Evolutionary conservation across 345 rosid genomes (phyloP).

Genomic region (Populus alba): DNA sequence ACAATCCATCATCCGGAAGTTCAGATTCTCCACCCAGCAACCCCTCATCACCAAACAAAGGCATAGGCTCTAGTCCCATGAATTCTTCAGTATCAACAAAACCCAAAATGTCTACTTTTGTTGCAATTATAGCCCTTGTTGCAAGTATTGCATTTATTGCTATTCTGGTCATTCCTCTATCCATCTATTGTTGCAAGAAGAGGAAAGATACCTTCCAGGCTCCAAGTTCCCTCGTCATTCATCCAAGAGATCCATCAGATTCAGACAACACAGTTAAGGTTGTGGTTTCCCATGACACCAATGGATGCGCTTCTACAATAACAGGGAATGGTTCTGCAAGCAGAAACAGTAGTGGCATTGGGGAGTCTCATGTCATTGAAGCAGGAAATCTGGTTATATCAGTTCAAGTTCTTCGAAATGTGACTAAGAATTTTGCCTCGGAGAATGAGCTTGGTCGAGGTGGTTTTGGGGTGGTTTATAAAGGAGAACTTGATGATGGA

Average conservation of each 20-base stretch:
- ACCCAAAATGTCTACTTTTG: slow-evolving; percentile 28
- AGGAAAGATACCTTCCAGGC: slow-evolving; percentile 27
- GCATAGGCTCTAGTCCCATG: slow-evolving; percentile 21
- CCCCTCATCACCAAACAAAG: slow-evolving; percentile 13
- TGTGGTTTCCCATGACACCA: slow-evolving; percentile 47
- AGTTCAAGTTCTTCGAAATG: slow-evolving; percentile 71
- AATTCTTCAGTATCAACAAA: slow-evolving; percentile 27
- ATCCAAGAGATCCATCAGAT: slow-evolving; percentile 66
- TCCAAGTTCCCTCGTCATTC: slow-evolving; percentile 56
- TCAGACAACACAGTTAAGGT: slow-evolving; percentile 52
- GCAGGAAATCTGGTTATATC: slow-evolving; percentile 68
- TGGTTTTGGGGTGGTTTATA: slow-evolving; percentile 77
- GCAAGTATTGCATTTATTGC: slow-evolving; percentile 45
- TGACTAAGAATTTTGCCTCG: slow-evolving; percentile 58
- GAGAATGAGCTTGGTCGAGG: slow-evolving; percentile 78
- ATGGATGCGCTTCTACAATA: slow-evolving; percentile 42
- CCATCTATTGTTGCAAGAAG: slow-evolving; percentile 46
- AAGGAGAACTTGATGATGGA: slow-evolving; percentile 68
- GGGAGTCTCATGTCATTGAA: slow-evolving; percentile 65
- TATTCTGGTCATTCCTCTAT: slow-evolving; percentile 43
- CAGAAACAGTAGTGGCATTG: slow-evolving; percentile 39
- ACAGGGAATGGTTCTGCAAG: slow-evolving; percentile 53
- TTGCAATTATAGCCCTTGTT: slow-evolving; percentile 46
- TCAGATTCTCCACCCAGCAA: slow-evolving; percentile 16
- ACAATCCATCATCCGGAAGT: slow-evolving; percentile 22